Evolutionary conservation across 352 stramenopile species (phyloP).

Genomic region (Pythium chondricola): DNA sequence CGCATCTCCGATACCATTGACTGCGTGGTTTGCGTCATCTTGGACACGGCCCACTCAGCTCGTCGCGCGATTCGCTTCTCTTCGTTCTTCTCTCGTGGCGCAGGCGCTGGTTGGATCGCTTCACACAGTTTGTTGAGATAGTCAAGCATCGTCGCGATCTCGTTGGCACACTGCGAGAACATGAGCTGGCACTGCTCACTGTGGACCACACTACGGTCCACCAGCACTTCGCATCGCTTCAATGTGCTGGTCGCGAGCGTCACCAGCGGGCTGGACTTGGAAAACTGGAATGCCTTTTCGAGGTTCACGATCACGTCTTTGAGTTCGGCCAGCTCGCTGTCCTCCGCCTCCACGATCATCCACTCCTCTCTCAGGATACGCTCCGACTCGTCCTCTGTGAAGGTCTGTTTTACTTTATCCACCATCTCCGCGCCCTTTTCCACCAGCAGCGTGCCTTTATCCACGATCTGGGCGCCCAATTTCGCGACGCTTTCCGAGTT

Average conservation of each 20-base stretch:
- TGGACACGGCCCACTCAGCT: conserved; percentile 66
- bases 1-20: conserved; percentile 66
- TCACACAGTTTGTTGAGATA: conserved; percentile 74
- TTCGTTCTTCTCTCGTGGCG: conserved; percentile 57
- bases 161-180: conserved; percentile 73
- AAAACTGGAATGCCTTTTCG: conserved; percentile 80
- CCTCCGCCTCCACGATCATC: conserved; percentile 76
- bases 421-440: conserved; percentile 30
- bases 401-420: conserved; percentile 59
- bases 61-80: conserved; percentile 65
- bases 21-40: conserved; percentile 65
- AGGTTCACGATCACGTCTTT: conserved; percentile 57
- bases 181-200: conserved; percentile 78
- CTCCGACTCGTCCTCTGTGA: conserved; percentile 68
- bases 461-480: conserved; percentile 15
- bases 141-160: conserved; percentile 68
- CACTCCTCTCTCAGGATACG: conserved; percentile 62
- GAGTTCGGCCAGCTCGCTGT: conserved; percentile 56
- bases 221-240: conserved; percentile 57
- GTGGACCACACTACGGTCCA: conserved; percentile 61
- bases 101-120: conserved; percentile 42
- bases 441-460: conserved; percentile 7
- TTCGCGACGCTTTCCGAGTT: conserved; percentile 48
- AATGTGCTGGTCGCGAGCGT: conserved; percentile 68
- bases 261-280: conserved; percentile 59